A percentile compares a stretch with the other conserved stretches of the same genome.
Evolutionary conservation across 257 asterid genomes (phyloP).

Genomic region (Solanum pennellii): DNA sequence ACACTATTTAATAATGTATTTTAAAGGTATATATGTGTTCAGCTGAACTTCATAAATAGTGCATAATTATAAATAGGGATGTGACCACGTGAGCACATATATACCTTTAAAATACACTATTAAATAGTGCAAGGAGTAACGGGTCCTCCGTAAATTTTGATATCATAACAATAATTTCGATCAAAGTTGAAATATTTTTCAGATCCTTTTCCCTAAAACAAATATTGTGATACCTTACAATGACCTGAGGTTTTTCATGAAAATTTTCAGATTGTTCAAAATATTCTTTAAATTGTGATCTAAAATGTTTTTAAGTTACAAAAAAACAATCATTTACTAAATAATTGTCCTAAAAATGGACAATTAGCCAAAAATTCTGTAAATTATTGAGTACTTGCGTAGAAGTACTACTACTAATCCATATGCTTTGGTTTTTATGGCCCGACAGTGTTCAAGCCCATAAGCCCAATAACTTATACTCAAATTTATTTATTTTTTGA

Average conservation of each 20-base stretch:
- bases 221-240: neutral
- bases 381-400: neutral
- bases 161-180: too few relatives aligned
- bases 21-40: too few relatives aligned
- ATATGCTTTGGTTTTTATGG: neutral
- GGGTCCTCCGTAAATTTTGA: too few relatives aligned
- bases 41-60: too few relatives aligned
- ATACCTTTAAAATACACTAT: too few relatives aligned
- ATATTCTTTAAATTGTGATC: neutral
- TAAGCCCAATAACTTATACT: neutral
- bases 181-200: too few relatives aligned
- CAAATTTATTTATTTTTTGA: too few relatives aligned
- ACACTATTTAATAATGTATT: too few relatives aligned
- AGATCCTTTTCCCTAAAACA: neutral
- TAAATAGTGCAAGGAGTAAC: too few relatives aligned
- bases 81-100: too few relatives aligned
- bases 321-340: neutral
- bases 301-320: neutral
- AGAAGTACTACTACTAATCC: neutral
- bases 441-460: neutral
- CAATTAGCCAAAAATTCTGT: neutral
- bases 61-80: too few relatives aligned
- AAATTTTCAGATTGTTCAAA: neutral
- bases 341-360: neutral
- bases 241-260: neutral